Base-by-base conservation (phyloP, 768 basidiomycete species). In the Tephrocybe sp. region DNA sequence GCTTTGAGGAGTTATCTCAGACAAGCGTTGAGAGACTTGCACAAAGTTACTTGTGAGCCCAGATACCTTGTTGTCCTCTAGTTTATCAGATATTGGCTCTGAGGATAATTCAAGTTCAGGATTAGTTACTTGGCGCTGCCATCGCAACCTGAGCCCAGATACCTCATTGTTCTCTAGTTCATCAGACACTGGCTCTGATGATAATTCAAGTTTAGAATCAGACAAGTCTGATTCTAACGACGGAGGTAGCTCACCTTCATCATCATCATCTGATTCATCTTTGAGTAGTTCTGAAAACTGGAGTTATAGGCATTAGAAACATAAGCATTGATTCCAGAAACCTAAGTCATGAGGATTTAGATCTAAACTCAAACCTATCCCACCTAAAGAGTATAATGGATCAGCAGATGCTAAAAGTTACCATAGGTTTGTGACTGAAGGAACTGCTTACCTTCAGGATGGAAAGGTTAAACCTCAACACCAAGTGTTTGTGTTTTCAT, bases 341-440 rank as follows among this genome's bases (percentile, higher is more conserved):
- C 17, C n/a, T n/a, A n/a, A 25, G 6, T 48, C 47, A 20, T 9
- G 11, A 24, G 17, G 41, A 12, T n/a, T 4, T n/a, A 17, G n/a
- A 23, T 24, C 23, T 14, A 37, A 25, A 38, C 34, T 61, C 1
- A 58, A 61, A 34, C 53, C 57, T 11, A 57, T 59, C 32, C 33
- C 56, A 18, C 58, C 62, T 0, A 48, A 55, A 14, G 48, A 57
- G 3, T 66, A 66, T 49, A 44, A 61, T 53, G 57, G 65, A 0
- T n/a, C 20, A 3, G 49, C 62, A 1, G 48, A 61, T 38, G 33
- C 58, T 5, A 46, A 48, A 1, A 23, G 26, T 0, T 63, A 49
- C 39, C 51, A 59, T 45, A 23, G 56, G 2, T 67, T 65, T 24
- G 48, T 64, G 1, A 51, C 30, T 10, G 56, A 60, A 55, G 38